Conservation (phyloP, 306 rosid genomes). For the Crataegus laevigata region DNA sequence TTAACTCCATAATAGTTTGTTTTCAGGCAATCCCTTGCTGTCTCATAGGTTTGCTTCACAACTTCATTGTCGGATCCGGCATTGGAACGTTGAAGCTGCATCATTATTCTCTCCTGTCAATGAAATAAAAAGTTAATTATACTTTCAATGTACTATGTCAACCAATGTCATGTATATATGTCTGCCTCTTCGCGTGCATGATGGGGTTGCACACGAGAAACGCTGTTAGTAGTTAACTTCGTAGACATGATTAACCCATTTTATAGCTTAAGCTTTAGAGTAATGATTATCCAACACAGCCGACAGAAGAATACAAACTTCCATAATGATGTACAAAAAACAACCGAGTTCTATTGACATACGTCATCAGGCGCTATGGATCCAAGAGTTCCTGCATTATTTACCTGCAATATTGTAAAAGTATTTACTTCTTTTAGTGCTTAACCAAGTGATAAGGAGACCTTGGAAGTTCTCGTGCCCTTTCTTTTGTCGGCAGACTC, state of each 20-base stretch:
- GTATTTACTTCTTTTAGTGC: neutral
- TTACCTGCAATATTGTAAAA: neutral
- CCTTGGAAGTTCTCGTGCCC: neutral
- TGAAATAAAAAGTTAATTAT: neutral
- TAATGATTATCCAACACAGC: too few relatives aligned
- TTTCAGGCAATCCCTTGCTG: conserved; percentile 14
- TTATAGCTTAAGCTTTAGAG: too few relatives aligned
- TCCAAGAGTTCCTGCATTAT: conserved; percentile 4
- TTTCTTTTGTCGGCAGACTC: too few relatives aligned
- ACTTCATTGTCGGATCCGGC: neutral
- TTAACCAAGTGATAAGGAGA: neutral
- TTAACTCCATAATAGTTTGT: conserved; percentile 45
- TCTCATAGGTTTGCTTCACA: conserved; percentile 16
- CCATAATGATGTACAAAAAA: too few relatives aligned
- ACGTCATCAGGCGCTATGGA: neutral
- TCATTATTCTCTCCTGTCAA: neutral
- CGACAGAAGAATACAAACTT: too few relatives aligned
- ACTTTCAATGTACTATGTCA: too few relatives aligned
- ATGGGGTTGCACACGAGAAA: too few relatives aligned
- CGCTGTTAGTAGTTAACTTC: too few relatives aligned
- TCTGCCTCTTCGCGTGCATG: too few relatives aligned
- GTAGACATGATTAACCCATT: neutral
- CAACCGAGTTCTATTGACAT: neutral
- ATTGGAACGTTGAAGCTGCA: neutral
- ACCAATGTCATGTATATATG: too few relatives aligned